phyloP scores from a whole-genome alignment of 371 early-diverging fungal genomes.

The Funneliformis caledonium region DNA sequence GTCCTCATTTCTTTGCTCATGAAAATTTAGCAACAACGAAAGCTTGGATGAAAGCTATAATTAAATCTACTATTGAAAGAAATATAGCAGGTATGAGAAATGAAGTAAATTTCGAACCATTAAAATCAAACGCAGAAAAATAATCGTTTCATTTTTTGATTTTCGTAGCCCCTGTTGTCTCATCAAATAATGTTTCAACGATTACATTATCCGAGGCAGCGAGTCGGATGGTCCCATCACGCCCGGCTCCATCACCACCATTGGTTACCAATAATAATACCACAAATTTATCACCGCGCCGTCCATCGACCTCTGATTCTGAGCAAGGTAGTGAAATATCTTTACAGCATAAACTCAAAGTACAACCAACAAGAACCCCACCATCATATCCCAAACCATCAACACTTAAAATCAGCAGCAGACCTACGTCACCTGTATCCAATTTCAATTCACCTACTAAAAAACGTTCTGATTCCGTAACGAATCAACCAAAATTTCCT shows the following conservation, averaged over 20 bases:
- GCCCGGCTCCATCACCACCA: slow-evolving; percentile 49
- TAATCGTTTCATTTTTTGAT: neutral
- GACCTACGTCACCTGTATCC: neutral
- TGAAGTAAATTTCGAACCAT: neutral
- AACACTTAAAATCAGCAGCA: neutral
- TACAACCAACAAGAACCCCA: neutral
- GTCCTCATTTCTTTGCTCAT: slow-evolving; percentile 65
- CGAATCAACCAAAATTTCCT: neutral
- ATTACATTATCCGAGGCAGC: slow-evolving; percentile 67
- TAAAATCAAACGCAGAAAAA: too few species aligned
- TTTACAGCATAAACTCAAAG: neutral
- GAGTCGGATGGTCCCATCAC: slow-evolving; percentile 48
- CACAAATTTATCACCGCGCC: neutral
- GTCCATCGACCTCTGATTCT: neutral
- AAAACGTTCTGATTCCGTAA: neutral
- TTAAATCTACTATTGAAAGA: slow-evolving; percentile 70
- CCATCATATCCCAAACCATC: neutral
- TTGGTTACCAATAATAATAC: neutral
- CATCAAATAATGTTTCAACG: slow-evolving; percentile 65
- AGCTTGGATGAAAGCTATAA: slow-evolving; percentile 64
- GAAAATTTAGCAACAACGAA: slow-evolving; percentile 56
- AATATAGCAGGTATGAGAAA: slow-evolving; percentile 53
- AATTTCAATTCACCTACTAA: neutral
- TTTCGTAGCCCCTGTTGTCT: slow-evolving; percentile 61
- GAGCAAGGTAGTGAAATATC: neutral